Conservation (phyloP, 371 early-diverging fungal species). For the Entomophthora muscae region DNA sequence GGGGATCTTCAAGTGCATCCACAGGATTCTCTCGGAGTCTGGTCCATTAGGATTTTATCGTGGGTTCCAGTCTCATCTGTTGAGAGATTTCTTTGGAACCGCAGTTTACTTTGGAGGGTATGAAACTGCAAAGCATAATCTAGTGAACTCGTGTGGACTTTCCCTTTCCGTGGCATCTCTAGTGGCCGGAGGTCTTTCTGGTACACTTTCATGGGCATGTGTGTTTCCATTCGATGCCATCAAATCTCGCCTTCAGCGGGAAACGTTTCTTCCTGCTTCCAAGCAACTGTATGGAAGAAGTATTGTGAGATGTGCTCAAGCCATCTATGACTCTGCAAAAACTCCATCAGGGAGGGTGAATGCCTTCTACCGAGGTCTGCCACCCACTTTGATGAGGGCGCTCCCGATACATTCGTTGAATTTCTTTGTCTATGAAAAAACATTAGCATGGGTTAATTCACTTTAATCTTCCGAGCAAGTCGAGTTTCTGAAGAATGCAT, state of each 20-base stretch:
- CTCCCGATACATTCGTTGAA: conserved; percentile 68
- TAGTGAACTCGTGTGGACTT: conserved; percentile 18
- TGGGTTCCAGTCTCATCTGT: conserved; percentile 31
- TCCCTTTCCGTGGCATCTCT: conserved; percentile 16
- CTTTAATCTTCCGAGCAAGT: too few relatives aligned
- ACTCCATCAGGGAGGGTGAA: conserved; percentile 26
- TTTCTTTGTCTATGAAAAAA: conserved; percentile 51
- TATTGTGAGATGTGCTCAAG: not conserved
- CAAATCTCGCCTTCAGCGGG: conserved; percentile 54
- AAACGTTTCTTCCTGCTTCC: conserved; percentile 30
- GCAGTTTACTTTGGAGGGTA: conserved; percentile 59
- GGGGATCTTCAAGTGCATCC: not conserved
- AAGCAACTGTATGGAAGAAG: conserved; percentile 18
- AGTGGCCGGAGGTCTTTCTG: conserved; percentile 55
- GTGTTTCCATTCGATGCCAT: conserved; percentile 63
- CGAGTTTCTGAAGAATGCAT: too few relatives aligned
- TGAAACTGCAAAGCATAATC: conserved; percentile 40
- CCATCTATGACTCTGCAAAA: conserved; percentile 15
- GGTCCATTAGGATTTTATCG: conserved; percentile 16
- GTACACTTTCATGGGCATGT: conserved; percentile 54
- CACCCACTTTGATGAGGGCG: conserved; percentile 54
- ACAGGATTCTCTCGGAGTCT: not conserved
- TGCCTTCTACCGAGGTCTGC: conserved; percentile 52
- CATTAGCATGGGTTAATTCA: conserved; percentile 1
- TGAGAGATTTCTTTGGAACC: conserved; percentile 51